Evolutionary conservation across 176 grass and related monocot genomes (phyloP).

Genomic region (Areca catechu): DNA sequence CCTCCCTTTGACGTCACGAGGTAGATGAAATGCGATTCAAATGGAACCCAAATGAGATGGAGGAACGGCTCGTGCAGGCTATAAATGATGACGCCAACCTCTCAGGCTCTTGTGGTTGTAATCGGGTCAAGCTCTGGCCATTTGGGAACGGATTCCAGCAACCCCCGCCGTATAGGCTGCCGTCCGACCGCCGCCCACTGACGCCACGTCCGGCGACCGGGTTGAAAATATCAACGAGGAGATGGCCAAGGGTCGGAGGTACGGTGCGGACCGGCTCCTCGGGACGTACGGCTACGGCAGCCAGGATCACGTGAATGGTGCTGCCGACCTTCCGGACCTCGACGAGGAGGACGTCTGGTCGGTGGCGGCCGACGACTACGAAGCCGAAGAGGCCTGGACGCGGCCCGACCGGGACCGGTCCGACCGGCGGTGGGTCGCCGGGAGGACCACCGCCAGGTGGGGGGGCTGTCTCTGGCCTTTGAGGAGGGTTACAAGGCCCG

Average conservation of each 20-base stretch:
- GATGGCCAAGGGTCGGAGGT: constrained; percentile 58
- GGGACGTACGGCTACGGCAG: constrained; percentile 30
- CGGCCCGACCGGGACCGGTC: neutral
- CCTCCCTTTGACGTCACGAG: no score
- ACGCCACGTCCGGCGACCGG: no score
- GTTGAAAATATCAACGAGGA: neutral
- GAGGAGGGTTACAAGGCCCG: neutral
- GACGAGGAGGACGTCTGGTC: constrained; percentile 71
- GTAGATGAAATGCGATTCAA: no score
- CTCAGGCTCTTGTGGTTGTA: no score
- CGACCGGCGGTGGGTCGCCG: neutral
- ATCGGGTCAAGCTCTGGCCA: no score
- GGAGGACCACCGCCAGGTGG: constrained; percentile 16
- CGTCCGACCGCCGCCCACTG: no score
- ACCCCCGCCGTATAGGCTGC: no score
- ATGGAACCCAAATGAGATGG: no score
- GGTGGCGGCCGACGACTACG: constrained; percentile 3
- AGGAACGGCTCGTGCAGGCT: no score
- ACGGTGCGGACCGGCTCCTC: constrained; percentile 50
- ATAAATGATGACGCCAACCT: no score
- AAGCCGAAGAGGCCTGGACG: neutral
- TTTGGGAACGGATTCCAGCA: no score
- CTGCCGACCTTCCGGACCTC: constrained; percentile 46
- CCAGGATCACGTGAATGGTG: constrained; percentile 8
- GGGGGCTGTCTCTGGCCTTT: constrained; percentile 12